Base-by-base conservation (phyloP, 1,284 basidiomycete genomes). In the Microstroma glucosiphilum region DNA sequence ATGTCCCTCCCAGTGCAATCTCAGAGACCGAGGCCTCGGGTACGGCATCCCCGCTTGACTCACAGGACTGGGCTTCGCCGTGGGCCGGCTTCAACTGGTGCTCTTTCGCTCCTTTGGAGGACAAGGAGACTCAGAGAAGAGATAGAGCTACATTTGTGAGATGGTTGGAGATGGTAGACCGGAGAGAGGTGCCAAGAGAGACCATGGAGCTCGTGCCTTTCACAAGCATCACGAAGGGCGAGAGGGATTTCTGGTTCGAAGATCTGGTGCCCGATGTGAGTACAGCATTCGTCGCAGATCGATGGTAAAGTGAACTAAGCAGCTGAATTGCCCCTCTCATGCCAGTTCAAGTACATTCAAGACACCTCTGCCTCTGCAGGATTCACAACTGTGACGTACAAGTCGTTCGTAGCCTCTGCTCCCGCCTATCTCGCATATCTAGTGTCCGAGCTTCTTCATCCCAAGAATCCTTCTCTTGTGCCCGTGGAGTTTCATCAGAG, bases 51-150 rank as follows among this genome's bases (percentile, higher is more conserved):
- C 30, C 30, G 30, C 30, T 37, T 9, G 30, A 37, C 9, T 85
- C 84, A 1, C 84, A 85, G 57, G 83, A 80, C 0, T 89, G 87
- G 77, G 84, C 88, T 0, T 84, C 83, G 63, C 88, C 88, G 0
- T 89, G 88, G 85, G 87, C 88, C 43, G 86, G 87, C 21, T 86
- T 86, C 42, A 86, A 87, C 75, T 88, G 86, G 86, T 83, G 84
- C 17, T 85, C 87, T 3, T 84, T 83, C 83, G 56, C 21, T 7
- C 17, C 17, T 25, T 6, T 23, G 6, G 51, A 54, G 21, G 51
- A 54, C 26, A 54, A 15, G 7, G 25, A 82, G 79, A 59, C 82
- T 83, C 66, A 56, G 60, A 68, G 42, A 72, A 64, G 51, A 19
- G 51, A 54, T 13, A 7, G 26, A 21, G 21, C 25, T 15, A 26